Conservation (phyloP, 192 early-diverging fungal species). For the Dissophora globulifera region DNA sequence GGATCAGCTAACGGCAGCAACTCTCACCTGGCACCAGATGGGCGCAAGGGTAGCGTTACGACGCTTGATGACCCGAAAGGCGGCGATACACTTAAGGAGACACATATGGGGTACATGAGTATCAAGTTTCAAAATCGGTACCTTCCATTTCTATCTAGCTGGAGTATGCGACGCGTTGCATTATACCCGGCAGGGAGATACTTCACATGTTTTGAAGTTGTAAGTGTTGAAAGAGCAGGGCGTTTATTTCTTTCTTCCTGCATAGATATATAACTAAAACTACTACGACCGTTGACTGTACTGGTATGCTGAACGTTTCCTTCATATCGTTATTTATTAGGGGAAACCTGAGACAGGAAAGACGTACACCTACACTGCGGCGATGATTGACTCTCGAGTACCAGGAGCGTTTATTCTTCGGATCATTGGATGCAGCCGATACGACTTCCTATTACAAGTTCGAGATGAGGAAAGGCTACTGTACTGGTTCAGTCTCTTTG, state of each 20-base stretch:
- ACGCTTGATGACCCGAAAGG: constrained; percentile 14
- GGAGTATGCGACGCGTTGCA: constrained; percentile 61
- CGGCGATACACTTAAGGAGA: constrained; percentile 41
- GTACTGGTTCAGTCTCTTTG: constrained; percentile 45
- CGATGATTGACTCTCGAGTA: constrained; percentile 22
- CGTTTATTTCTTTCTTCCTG: background rate
- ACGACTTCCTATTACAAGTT: constrained; percentile 39
- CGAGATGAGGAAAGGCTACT: constrained; percentile 35
- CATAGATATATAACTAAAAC: no score
- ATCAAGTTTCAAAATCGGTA: constrained; percentile 56
- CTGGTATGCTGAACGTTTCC: no score
- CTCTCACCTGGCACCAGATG: background rate
- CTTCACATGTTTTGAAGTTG: constrained; percentile 58
- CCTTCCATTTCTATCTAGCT: constrained; percentile 56
- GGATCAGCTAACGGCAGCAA: background rate
- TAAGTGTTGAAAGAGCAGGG: constrained; percentile 27
- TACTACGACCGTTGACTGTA: no score
- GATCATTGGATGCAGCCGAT: constrained; percentile 13
- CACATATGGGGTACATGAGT: constrained; percentile 60
- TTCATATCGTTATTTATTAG: no score
- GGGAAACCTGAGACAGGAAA: constrained; percentile 42
- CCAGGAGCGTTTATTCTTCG: constrained; percentile 29
- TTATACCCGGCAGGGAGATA: constrained; percentile 57
- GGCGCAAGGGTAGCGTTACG: constrained; percentile 20
- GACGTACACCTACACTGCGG: constrained; percentile 28